phyloP scores from a whole-genome alignment of 305 asterid genomes.

The Solanum hybrid region DNA sequence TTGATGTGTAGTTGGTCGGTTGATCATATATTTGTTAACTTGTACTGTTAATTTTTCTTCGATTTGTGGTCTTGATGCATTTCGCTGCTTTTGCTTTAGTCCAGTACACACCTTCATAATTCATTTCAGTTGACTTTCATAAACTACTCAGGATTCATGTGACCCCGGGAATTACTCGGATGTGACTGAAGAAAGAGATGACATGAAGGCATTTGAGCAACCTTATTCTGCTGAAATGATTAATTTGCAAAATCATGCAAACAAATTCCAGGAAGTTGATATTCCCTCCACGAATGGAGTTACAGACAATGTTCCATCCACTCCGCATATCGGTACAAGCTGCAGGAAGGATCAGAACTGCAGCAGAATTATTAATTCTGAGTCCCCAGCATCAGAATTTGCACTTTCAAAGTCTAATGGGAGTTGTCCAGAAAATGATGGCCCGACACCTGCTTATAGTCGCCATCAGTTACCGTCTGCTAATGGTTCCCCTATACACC shows the following conservation, averaged over 20 bases:
- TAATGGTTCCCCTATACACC: conserved; percentile 6
- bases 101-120: background rate
- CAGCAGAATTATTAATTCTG: conserved; percentile 13
- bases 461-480: conserved; percentile 4
- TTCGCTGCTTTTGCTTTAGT: background rate
- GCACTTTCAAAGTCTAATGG: conserved; percentile 28
- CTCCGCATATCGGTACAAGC: conserved; percentile 12
- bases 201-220: conserved; percentile 31
- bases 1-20: background rate
- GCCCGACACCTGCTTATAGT: conserved; percentile 9
- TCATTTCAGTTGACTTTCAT: conserved; percentile 1
- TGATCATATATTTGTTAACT: background rate
- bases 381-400: conserved; percentile 31
- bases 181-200: conserved; percentile 65
- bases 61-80: background rate
- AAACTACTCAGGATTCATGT: conserved; percentile 50
- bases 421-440: conserved; percentile 20
- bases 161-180: conserved; percentile 83
- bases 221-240: conserved; percentile 12
- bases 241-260: conserved; percentile 22
- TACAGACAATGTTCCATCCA: conserved; percentile 12
- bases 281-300: conserved; percentile 9
- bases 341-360: conserved; percentile 16
- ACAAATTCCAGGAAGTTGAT: conserved; percentile 10
- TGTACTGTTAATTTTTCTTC: background rate